Conservation (phyloP, 2,329 filamentous ascomycete species). For the Raffaelea deltoideospora region DNA sequence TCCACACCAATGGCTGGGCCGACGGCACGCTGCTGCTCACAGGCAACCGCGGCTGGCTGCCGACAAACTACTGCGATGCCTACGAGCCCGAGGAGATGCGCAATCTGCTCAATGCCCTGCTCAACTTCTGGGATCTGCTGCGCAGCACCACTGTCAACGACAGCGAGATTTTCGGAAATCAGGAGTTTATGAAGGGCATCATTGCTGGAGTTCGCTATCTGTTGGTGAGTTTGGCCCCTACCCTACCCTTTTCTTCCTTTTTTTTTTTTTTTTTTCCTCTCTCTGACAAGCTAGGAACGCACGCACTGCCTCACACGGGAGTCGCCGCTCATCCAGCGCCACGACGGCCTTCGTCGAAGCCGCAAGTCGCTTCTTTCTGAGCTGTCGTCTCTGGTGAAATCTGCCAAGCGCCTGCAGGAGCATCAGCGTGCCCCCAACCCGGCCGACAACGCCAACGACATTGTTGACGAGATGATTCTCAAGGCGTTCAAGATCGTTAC, state of each 20-base stretch:
- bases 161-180: constrained; percentile 66
- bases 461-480: constrained; percentile 83
- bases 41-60: constrained; percentile 83
- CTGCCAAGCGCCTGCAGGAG: constrained; percentile 72
- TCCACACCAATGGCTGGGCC: constrained; percentile 97
- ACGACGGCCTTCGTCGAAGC: constrained; percentile 61
- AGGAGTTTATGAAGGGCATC: constrained; percentile 87
- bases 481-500: constrained; percentile 93
- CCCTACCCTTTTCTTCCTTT: constrained; percentile 9
- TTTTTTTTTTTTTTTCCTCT: not conserved
- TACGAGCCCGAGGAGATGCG: constrained; percentile 84
- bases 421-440: constrained; percentile 36
- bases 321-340: constrained; percentile 55
- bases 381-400: constrained; percentile 76
- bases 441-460: constrained; percentile 49
- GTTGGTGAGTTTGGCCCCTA: constrained; percentile 46
- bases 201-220: constrained; percentile 87
- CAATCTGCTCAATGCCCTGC: constrained; percentile 68
- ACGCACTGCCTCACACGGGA: constrained; percentile 80
- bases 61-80: constrained; percentile 93
- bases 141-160: constrained; percentile 63
- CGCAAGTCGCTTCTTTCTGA: constrained; percentile 83
- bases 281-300: constrained; percentile 48
- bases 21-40: constrained; percentile 82
- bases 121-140: constrained; percentile 86